A percentile compares a stretch with the other conserved stretches of the same genome.
Conservation (phyloP, 768 basidiomycete genomes). For the Sutorius australiensis region DNA sequence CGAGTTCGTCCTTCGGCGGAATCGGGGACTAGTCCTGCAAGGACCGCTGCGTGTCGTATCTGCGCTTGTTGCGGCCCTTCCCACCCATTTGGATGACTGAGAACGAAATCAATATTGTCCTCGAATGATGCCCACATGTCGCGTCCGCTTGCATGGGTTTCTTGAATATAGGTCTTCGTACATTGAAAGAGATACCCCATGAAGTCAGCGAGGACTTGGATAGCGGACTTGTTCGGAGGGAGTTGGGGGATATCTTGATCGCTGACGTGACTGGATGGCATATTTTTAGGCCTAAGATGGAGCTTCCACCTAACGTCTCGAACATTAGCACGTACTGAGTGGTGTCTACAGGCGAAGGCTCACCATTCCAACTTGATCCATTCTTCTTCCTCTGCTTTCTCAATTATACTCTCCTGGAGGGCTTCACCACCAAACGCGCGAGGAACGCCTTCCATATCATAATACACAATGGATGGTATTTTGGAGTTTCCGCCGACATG, state of each 20-base stretch:
- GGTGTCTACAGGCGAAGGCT: background rate
- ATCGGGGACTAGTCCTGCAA: conserved; percentile 39
- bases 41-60: conserved; percentile 42
- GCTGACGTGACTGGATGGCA: conserved; percentile 19
- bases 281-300: conserved; percentile 30
- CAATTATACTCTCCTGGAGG: conserved; percentile 34
- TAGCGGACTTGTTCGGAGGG: conserved; percentile 39
- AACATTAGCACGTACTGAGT: conserved; percentile 5
- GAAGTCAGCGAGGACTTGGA: conserved; percentile 48
- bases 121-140: conserved; percentile 42
- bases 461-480: conserved; percentile 48
- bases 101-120: conserved; percentile 40
- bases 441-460: conserved; percentile 38
- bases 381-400: conserved; percentile 38
- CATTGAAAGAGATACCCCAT: conserved; percentile 44
- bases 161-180: conserved; percentile 41
- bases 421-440: conserved; percentile 47
- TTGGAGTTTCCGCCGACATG: conserved; percentile 46
- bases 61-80: conserved; percentile 41
- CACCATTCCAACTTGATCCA: conserved; percentile 33
- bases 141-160: conserved; percentile 41
- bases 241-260: conserved; percentile 39
- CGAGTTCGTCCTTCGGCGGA: conserved; percentile 34
- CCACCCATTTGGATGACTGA: conserved; percentile 50
- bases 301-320: conserved; percentile 32